Conservation (phyloP, 2,329 filamentous ascomycete genomes). For the Fusarium denticulatum region DNA sequence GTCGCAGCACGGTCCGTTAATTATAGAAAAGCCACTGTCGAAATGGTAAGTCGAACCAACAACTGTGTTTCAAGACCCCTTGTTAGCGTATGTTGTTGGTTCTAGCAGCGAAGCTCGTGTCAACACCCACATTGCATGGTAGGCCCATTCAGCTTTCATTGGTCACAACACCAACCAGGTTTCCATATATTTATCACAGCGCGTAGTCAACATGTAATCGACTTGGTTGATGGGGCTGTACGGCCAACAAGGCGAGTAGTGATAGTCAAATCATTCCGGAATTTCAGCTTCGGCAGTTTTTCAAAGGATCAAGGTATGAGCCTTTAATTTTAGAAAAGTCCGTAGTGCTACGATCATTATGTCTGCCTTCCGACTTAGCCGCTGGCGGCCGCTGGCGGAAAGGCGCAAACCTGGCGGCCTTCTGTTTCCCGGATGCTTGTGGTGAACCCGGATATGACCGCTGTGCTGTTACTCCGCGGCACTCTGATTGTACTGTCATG, state of each 20-base stretch:
- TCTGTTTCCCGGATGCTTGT: background rate
- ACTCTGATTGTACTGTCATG: background rate
- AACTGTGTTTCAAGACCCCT: background rate
- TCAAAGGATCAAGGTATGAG: fast-evolving
- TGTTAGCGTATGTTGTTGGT: background rate
- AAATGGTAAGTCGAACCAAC: background rate
- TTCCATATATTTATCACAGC: background rate
- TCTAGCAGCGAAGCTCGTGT: background rate
- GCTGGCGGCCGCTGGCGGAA: no score
- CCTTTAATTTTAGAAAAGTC: background rate
- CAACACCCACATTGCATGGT: background rate
- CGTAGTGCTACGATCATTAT: fast-evolving
- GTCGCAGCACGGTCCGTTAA: background rate
- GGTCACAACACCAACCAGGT: fast-evolving
- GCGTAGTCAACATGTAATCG: no score
- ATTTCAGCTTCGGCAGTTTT: background rate
- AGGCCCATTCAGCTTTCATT: fast-evolving
- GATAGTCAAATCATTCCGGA: fast-evolving
- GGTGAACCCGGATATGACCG: background rate
- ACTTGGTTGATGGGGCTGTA: background rate
- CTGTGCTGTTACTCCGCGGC: background rate
- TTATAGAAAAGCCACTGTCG: background rate
- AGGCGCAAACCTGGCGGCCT: background rate
- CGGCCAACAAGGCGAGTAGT: fast-evolving
- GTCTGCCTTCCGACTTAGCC: background rate